A percentile compares a stretch with the other conserved stretches of the same genome.
phyloP scores from a whole-genome alignment of 2,329 filamentous ascomycete genomes.

The Fusarium udum region DNA sequence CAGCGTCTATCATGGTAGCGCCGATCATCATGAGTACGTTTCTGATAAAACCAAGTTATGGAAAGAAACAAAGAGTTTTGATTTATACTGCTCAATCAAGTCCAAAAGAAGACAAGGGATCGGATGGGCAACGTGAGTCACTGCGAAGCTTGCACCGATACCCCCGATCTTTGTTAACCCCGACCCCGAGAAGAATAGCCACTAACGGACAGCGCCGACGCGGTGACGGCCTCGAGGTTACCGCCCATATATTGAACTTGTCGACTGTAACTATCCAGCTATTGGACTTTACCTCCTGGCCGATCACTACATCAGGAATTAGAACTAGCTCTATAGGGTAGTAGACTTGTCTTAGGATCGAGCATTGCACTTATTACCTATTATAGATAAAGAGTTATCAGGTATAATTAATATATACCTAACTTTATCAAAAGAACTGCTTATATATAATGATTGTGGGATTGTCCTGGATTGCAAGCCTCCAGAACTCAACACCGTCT shows the following conservation, averaged over 20 bases:
- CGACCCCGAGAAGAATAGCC: not conserved
- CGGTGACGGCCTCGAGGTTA: not conserved
- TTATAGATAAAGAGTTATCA: not conserved
- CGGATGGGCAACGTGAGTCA: not conserved
- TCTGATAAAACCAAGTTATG: no score
- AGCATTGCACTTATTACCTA: not conserved
- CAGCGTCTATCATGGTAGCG: not conserved
- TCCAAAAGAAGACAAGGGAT: no score
- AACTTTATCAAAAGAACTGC: no score
- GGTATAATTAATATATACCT: not conserved
- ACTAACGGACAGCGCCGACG: not conserved
- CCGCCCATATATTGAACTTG: no score
- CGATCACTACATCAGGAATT: not conserved
- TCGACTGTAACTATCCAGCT: no score
- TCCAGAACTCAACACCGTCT: not conserved
- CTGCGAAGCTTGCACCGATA: not conserved
- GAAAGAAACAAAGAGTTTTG: no score
- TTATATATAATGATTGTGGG: fast-evolving
- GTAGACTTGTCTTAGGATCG: fast-evolving
- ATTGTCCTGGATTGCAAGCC: fast-evolving
- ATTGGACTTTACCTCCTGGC: not conserved
- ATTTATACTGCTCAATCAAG: no score
- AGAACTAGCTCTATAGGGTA: not conserved
- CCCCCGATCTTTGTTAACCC: not conserved
- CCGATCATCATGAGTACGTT: no score